Conservation (phyloP, 768 basidiomycete genomes). For the Solioccasus polychromus region DNA sequence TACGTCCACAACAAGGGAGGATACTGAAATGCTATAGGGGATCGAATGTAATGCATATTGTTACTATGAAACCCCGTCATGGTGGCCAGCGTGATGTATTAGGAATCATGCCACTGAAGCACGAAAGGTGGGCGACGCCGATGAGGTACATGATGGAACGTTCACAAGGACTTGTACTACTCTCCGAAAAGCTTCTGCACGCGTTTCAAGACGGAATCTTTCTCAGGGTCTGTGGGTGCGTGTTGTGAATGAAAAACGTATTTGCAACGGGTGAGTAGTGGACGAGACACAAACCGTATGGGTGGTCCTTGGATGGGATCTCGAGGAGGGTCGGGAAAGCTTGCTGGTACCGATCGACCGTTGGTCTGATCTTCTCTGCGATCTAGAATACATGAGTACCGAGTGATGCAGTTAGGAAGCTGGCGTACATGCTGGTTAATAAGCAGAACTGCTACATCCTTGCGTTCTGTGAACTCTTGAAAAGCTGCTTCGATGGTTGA, state of each 20-base stretch:
- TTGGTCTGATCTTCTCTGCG: constrained; percentile 94
- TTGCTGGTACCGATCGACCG: constrained; percentile 93
- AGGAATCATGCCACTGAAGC: constrained; percentile 9
- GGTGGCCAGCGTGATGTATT: constrained; percentile 12
- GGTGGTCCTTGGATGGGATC: constrained; percentile 98
- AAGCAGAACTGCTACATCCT: constrained; percentile 92
- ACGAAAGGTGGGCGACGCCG: constrained; percentile 5
- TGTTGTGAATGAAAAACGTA: constrained; percentile 18
- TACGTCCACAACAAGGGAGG: constrained; percentile 9
- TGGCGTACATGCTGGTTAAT: constrained; percentile 99
- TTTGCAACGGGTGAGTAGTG: background rate
- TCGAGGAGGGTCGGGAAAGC: constrained; percentile 96
- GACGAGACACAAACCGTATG: constrained; percentile 70
- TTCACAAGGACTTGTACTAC: constrained; percentile 36
- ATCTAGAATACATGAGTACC: constrained; percentile 51
- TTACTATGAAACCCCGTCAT: constrained; percentile 22
- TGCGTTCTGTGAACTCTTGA: constrained; percentile 90
- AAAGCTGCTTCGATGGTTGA: constrained; percentile 90
- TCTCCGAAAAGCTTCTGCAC: constrained; percentile 97
- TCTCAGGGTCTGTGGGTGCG: constrained; percentile 72
- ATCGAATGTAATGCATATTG: constrained; percentile 25
- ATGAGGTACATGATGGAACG: constrained; percentile 14
- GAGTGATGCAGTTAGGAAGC: too few species aligned
- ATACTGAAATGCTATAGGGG: constrained; percentile 15
- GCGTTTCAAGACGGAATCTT: constrained; percentile 93